Percentiles rank a stretch among this genome's conserved stretches.
Evolutionary conservation across 2,329 filamentous ascomycete genomes (phyloP).

Genomic region (Ophiognomonia clavigignenti-juglandacearum): DNA sequence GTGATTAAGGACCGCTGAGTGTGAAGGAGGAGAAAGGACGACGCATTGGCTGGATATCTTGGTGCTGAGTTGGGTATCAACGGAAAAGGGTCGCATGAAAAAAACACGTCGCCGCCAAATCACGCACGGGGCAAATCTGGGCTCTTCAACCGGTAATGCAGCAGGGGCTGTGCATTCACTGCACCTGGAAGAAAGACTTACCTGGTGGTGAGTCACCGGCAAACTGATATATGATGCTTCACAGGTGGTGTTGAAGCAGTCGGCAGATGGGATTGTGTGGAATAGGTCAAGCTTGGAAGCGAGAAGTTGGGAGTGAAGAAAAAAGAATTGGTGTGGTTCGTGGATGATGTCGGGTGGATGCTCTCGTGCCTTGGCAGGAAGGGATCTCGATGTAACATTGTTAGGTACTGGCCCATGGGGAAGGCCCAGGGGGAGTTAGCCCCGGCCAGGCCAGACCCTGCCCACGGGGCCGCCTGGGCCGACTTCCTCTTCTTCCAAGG

Average conservation of each 20-base stretch:
- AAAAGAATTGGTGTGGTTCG: neutral
- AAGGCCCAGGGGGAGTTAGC: no score
- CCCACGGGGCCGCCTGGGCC: no score
- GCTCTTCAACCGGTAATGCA: neutral
- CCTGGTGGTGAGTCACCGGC: conserved; percentile 7
- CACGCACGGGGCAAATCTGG: neutral
- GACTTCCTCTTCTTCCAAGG: no score
- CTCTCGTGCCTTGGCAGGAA: conserved; percentile 1
- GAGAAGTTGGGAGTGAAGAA: neutral
- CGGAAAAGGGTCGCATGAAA: neutral
- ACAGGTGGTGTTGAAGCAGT: neutral
- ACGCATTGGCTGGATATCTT: neutral
- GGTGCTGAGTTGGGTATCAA: neutral
- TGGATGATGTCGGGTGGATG: conserved; percentile 5
- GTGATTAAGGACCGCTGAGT: neutral
- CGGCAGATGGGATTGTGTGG: neutral
- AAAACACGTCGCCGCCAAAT: neutral
- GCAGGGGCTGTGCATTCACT: neutral
- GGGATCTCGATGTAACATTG: no score
- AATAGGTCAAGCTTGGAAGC: neutral
- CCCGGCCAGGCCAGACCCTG: no score
- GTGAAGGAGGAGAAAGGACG: neutral
- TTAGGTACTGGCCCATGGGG: no score
- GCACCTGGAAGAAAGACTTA: neutral
- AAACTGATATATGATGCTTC: no score